These are phyloP conservation scores for Trametes hirsuta DNA, from an alignment of 1,284 basidiomycete genomes.

Conservation along the genomic window DNA sequence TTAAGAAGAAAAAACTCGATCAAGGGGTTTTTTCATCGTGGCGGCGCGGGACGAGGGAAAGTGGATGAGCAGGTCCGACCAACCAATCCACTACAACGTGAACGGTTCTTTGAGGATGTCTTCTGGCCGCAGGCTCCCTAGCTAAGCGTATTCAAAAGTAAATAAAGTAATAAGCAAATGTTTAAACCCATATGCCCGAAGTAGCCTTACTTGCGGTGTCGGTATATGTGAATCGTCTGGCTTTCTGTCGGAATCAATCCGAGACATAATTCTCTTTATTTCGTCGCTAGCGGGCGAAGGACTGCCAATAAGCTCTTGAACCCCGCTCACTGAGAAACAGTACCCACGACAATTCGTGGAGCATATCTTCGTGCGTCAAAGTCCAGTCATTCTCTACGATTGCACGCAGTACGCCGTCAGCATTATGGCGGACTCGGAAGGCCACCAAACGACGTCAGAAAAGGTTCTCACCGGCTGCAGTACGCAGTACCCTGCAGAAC, in stretches of 20 bases:
- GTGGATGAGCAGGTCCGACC: neutral
- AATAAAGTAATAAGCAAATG: neutral
- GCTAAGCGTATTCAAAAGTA: neutral
- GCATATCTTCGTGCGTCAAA: neutral
- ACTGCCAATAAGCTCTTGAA: too few relatives aligned
- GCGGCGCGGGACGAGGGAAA: neutral
- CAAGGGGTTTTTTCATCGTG: too few relatives aligned
- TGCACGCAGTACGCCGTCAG: neutral
- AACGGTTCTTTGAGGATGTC: neutral
- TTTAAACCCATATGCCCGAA: too few relatives aligned
- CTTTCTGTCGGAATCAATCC: too few relatives aligned
- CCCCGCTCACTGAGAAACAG: neutral
- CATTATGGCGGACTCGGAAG: too few relatives aligned
- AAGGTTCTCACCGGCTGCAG: neutral
- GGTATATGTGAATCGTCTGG: neutral
- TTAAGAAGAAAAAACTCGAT: too few relatives aligned
- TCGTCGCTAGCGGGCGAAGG: neutral
- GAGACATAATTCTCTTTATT: neutral
- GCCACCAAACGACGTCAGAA: neutral
- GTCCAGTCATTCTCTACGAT: neutral
- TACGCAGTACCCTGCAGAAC: neutral
- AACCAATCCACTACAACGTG: neutral
- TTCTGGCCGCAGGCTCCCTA: neutral
- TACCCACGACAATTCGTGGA: neutral
- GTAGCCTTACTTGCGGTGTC: neutral